These are phyloP conservation scores for Cercospora berteroae DNA, from an alignment of 2,329 filamentous ascomycete genomes.

Conservation along the genomic window DNA sequence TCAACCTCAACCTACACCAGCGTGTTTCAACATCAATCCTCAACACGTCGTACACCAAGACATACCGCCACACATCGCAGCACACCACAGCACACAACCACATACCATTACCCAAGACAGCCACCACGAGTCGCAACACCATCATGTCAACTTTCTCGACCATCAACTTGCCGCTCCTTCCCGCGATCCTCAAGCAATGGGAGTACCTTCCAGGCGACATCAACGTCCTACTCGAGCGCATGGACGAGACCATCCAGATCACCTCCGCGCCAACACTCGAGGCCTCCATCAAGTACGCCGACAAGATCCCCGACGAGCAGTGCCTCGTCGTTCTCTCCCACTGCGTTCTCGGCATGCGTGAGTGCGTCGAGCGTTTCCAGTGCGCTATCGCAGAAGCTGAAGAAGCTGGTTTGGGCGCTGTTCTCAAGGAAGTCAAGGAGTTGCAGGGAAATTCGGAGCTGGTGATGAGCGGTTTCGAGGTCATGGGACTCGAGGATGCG, in stretches of 20 bases:
- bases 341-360: background rate
- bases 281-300: background rate
- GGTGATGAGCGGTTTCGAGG: background rate
- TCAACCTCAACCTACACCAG: background rate
- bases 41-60: background rate
- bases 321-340: background rate
- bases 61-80: background rate
- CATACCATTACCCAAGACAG: background rate
- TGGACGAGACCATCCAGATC: background rate
- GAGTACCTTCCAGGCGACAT: background rate
- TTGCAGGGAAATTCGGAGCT: background rate
- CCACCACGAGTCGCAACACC: background rate
- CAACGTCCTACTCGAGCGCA: conserved; percentile 3
- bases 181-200: background rate
- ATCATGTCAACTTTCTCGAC: background rate
- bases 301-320: background rate
- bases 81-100: background rate
- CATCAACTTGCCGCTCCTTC: background rate
- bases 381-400: background rate
- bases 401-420: background rate
- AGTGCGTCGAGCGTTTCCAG: background rate
- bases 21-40: background rate
- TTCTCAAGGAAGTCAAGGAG: background rate
- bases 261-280: background rate
- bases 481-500: background rate